Percentiles rank a stretch among this genome's conserved stretches.
Evolutionary conservation across 176 grass and related monocot species (phyloP).

Genomic region (Alopecurus myosuroides): DNA sequence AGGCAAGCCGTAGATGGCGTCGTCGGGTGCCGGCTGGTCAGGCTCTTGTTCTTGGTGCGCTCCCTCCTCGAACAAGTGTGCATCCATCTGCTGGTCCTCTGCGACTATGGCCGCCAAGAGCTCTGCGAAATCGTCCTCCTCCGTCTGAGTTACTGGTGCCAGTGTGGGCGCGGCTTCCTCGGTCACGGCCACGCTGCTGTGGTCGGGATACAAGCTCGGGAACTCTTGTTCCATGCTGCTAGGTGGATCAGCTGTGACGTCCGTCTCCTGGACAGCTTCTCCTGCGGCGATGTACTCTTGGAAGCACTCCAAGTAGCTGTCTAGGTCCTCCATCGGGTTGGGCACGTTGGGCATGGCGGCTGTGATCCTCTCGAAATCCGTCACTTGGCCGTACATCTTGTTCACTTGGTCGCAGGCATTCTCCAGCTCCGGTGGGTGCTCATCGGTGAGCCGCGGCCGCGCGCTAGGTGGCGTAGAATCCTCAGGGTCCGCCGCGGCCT

Average conservation of each 20-base stretch:
- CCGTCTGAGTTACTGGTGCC: background rate
- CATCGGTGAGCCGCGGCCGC: background rate
- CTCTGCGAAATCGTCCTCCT: too few relatives aligned
- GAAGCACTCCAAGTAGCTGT: background rate
- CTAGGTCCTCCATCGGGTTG: background rate
- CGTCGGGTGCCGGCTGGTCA: too few relatives aligned
- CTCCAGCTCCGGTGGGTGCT: background rate
- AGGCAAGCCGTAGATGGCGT: too few relatives aligned
- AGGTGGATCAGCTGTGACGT: too few relatives aligned
- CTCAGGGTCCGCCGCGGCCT: background rate
- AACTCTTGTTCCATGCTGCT: background rate
- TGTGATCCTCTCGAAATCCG: background rate
- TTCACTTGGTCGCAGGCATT: too few relatives aligned
- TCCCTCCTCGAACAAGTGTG: too few relatives aligned
- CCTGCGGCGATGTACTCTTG: too few relatives aligned
- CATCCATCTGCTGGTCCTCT: too few relatives aligned
- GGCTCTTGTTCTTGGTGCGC: too few relatives aligned
- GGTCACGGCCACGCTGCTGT: background rate
- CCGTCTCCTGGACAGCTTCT: too few relatives aligned
- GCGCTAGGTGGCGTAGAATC: background rate
- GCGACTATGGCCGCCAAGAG: too few relatives aligned
- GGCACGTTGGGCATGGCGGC: background rate
- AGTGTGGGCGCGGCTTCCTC: background rate
- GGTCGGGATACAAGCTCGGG: background rate
- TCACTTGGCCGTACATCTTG: too few relatives aligned